A percentile compares a stretch with the other conserved stretches of the same genome.
Conservation (phyloP, 306 rosid genomes). For the Chamaecrista fasciculata region DNA sequence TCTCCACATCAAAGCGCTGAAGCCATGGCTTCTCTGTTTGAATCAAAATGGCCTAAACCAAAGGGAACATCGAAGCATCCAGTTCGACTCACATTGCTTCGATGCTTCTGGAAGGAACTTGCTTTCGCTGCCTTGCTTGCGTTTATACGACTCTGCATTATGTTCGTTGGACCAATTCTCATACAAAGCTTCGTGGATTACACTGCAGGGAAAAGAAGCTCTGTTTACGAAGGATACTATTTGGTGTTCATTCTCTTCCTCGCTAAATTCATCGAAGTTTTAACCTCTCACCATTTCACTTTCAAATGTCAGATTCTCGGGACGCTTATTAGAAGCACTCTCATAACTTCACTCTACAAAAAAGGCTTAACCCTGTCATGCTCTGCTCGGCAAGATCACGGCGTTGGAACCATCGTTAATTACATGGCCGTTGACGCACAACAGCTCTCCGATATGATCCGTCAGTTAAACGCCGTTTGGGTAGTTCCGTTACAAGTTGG, state of each 20-base stretch:
- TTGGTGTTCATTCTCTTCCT: constrained; percentile 52
- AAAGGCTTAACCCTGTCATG: constrained; percentile 63
- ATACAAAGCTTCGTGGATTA: constrained; percentile 66
- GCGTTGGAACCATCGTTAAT: constrained; percentile 76
- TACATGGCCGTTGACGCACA: constrained; percentile 85
- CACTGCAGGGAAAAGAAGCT: constrained; percentile 66
- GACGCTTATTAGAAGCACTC: constrained; percentile 59
- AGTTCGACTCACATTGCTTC: constrained; percentile 49
- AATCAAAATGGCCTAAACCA: constrained; percentile 64
- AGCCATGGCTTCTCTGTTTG: constrained; percentile 47
- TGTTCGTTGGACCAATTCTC: constrained; percentile 68
- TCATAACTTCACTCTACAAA: constrained; percentile 59
- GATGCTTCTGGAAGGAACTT: constrained; percentile 69
- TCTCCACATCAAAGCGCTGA: constrained; percentile 63
- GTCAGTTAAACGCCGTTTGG: constrained; percentile 69
- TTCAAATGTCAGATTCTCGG: constrained; percentile 66
- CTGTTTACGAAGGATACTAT: constrained; percentile 65
- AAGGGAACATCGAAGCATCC: constrained; percentile 50
- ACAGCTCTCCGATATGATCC: constrained; percentile 80
- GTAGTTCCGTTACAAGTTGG: constrained; percentile 63
- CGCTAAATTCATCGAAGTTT: constrained; percentile 62
- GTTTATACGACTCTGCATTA: constrained; percentile 44
- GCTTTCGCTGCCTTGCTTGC: constrained; percentile 65
- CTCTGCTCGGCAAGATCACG: constrained; percentile 66
- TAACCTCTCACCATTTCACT: constrained; percentile 68